Conservation (phyloP, 225 moss, liverwort and hornwort genomes). For the Asterella californica region DNA sequence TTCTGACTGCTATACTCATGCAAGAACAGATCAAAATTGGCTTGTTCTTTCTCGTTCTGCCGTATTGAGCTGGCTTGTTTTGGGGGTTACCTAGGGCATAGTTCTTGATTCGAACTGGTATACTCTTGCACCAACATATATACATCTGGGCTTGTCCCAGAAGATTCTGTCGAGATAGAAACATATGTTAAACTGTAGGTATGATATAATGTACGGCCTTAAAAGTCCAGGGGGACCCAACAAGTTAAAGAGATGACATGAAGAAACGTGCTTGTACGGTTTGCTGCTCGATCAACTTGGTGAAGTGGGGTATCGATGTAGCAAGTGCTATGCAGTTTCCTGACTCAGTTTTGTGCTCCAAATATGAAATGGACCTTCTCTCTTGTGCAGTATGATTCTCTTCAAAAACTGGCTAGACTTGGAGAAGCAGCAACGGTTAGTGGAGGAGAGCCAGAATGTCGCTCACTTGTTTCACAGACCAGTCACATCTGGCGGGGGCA, state of each 20-base stretch:
- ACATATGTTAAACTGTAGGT: no score
- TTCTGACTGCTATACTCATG: no score
- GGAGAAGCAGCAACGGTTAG: slow-evolving; percentile 68
- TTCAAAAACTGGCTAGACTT: slow-evolving; percentile 73
- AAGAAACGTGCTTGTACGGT: neutral
- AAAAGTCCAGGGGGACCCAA: neutral
- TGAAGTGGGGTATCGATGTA: no score
- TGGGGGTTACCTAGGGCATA: no score
- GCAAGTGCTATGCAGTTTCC: no score
- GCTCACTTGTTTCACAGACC: slow-evolving; percentile 70
- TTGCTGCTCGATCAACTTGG: neutral
- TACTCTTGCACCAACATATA: no score
- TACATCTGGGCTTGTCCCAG: no score
- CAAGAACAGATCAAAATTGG: no score
- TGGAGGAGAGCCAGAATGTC: slow-evolving; percentile 59
- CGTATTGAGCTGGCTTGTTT: no score
- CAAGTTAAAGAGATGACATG: neutral
- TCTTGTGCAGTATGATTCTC: slow-evolving; percentile 64
- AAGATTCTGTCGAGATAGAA: no score
- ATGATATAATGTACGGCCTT: neutral
- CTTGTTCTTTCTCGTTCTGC: no score
- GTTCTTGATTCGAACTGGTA: no score
- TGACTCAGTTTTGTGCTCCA: neutral
- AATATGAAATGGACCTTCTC: neutral
- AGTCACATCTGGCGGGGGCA: slow-evolving; percentile 83